A percentile compares a stretch with the other conserved stretches of the same genome.
These are phyloP conservation scores for Physaria fendleri DNA, from an alignment of 345 rosid species.

Conservation along the genomic window DNA sequence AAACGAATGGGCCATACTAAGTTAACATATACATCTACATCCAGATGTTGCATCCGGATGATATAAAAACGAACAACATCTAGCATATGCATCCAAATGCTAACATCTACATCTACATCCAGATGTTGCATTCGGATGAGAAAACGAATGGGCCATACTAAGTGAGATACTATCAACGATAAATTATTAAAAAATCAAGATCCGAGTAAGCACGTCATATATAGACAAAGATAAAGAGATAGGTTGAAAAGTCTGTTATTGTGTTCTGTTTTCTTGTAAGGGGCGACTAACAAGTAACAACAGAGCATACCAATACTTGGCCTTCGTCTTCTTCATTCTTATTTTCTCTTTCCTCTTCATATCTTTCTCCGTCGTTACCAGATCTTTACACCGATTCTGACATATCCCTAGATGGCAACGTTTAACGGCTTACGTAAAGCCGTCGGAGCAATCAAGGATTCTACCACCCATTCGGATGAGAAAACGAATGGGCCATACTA, in stretches of 20 bases:
- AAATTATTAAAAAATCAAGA: constrained; percentile 3
- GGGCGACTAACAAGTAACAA: constrained; percentile 23
- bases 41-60: too few relatives aligned
- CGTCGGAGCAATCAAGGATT: constrained; percentile 89
- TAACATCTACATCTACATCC: too few relatives aligned
- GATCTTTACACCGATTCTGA: background rate
- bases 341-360: background rate
- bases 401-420: constrained; percentile 9
- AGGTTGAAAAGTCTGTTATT: constrained; percentile 34
- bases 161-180: too few relatives aligned
- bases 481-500: too few relatives aligned
- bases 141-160: too few relatives aligned
- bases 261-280: constrained; percentile 22
- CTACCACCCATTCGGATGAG: too few relatives aligned
- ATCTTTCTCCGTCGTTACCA: background rate
- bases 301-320: constrained; percentile 15
- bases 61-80: too few relatives aligned
- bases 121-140: too few relatives aligned
- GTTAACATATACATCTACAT: too few relatives aligned
- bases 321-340: constrained; percentile 11
- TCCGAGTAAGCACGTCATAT: constrained; percentile 21
- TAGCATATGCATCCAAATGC: too few relatives aligned
- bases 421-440: constrained; percentile 77
- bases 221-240: background rate
- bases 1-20: too few relatives aligned